phyloP scores from a whole-genome alignment of 805 yeast species.

The Myxozyma mucilagina region DNA sequence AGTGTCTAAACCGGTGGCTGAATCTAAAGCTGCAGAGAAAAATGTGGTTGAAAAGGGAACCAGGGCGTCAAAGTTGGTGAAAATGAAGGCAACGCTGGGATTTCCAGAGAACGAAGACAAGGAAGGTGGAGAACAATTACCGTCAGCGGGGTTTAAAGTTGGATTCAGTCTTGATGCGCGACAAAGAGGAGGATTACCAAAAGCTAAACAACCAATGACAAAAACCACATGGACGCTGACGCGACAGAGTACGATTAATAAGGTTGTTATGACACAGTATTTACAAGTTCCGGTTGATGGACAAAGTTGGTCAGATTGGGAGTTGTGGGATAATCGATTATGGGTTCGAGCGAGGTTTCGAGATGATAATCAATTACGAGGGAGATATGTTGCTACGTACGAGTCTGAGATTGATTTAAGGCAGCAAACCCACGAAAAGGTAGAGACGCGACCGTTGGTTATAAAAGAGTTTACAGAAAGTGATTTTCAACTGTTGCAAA shows the following conservation, averaged over 20 bases:
- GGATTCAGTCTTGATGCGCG: neutral
- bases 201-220: neutral
- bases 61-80: too few relatives aligned
- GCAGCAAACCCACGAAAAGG: neutral
- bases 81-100: too few relatives aligned
- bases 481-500: neutral
- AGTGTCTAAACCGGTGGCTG: neutral
- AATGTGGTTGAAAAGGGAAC: neutral
- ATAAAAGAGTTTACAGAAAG: neutral
- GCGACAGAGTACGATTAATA: constrained; percentile 1
- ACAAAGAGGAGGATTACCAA: neutral
- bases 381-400: neutral
- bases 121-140: neutral
- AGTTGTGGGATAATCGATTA: constrained; percentile 15
- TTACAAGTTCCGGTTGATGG: neutral
- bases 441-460: neutral
- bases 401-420: neutral
- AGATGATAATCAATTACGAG: too few relatives aligned
- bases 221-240: neutral
- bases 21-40: neutral
- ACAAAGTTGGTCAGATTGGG: constrained; percentile 12
- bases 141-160: neutral
- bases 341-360: constrained; percentile 15
- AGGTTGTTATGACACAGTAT: neutral
- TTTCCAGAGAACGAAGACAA: neutral